A percentile compares a stretch with the other conserved stretches of the same genome.
Evolutionary conservation across 306 rosid genomes (phyloP).

Genomic region (Sesbania bispinosa): DNA sequence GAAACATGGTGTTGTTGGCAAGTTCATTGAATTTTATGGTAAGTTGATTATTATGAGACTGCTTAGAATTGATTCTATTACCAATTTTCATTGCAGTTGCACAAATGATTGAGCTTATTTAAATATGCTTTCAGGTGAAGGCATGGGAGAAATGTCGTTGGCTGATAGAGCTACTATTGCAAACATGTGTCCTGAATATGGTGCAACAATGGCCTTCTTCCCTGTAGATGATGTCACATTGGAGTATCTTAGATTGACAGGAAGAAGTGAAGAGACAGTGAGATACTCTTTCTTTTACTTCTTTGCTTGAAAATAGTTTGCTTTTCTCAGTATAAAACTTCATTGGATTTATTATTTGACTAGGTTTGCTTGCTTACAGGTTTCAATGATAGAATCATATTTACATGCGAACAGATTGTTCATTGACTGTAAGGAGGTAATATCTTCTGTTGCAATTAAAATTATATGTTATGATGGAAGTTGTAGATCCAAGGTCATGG

Average conservation of each 20-base stretch:
- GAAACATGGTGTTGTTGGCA: slow-evolving; percentile 73
- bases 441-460: not conserved
- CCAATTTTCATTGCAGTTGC: not conserved
- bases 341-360: not conserved
- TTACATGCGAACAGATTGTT: slow-evolving; percentile 66
- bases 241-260: slow-evolving; percentile 63
- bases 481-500: not conserved
- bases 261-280: slow-evolving; percentile 64
- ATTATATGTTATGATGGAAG: not conserved
- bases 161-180: slow-evolving; percentile 80
- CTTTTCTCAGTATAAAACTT: not conserved
- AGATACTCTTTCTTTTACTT: not conserved
- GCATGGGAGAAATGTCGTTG: slow-evolving; percentile 51
- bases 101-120: not conserved
- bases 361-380: slow-evolving; percentile 36
- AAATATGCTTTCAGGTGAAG: slow-evolving; percentile 48
- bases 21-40: slow-evolving; percentile 76
- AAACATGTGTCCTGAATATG: slow-evolving; percentile 78
- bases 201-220: slow-evolving; percentile 83
- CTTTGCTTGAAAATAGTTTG: not conserved
- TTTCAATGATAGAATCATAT: slow-evolving; percentile 56
- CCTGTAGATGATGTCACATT: slow-evolving; percentile 72
- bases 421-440: slow-evolving; percentile 58
- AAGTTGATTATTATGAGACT: not conserved
- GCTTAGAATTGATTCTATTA: not conserved